phyloP scores from a whole-genome alignment of 352 stramenopile species.

The Paralagenidium karlingii region DNA sequence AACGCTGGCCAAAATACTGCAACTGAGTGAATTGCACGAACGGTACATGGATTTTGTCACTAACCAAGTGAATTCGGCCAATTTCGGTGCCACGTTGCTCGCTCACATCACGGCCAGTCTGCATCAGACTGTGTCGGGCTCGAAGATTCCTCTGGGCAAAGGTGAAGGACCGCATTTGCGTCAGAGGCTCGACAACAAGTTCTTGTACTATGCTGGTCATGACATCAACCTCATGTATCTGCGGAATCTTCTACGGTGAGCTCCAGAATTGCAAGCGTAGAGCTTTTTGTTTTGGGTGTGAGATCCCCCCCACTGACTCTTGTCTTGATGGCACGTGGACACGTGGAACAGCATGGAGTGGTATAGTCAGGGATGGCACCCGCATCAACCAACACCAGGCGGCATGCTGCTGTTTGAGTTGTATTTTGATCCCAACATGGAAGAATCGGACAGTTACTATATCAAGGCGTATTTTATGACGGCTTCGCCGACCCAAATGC shows the following conservation, averaged over 20 bases:
- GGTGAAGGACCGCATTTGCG: constrained; percentile 35
- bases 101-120: constrained; percentile 68
- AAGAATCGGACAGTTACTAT: constrained; percentile 39
- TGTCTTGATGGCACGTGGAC: no score
- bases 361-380: constrained; percentile 55
- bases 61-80: constrained; percentile 66
- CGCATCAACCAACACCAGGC: constrained; percentile 51
- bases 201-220: constrained; percentile 64
- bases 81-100: constrained; percentile 59
- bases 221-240: constrained; percentile 76
- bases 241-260: constrained; percentile 50
- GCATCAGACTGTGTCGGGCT: constrained; percentile 35
- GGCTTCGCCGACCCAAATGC: constrained; percentile 59
- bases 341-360: constrained; percentile 57
- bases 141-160: constrained; percentile 19
- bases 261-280: no score
- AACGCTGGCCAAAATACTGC: constrained; percentile 46
- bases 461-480: constrained; percentile 63
- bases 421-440: constrained; percentile 16
- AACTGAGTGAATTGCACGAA: constrained; percentile 43
- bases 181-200: constrained; percentile 32
- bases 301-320: no score
- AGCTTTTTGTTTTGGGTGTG: no score
- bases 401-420: constrained; percentile 74
- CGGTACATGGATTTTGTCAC: constrained; percentile 70